These are phyloP conservation scores for Heterobasidion occidentale DNA, from an alignment of 1,284 basidiomycete species.

Conservation along the genomic window DNA sequence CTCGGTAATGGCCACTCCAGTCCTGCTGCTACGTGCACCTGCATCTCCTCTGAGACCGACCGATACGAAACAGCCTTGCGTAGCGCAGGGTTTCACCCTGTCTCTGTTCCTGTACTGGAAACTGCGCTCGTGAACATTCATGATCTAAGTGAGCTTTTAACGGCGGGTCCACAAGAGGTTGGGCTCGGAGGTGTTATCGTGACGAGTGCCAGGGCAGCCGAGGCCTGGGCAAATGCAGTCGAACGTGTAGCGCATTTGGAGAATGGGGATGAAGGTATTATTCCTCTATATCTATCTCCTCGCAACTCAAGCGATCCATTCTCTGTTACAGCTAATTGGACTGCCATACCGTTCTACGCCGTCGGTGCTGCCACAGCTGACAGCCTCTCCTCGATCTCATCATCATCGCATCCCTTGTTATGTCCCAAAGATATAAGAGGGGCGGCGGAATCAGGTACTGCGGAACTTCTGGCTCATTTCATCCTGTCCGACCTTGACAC, in stretches of 20 bases:
- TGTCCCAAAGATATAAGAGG: constrained; percentile 39
- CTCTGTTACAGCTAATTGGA: constrained; percentile 32
- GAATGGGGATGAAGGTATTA: neutral
- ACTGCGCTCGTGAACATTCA: constrained; percentile 45
- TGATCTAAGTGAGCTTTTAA: constrained; percentile 35
- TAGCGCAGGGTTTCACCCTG: constrained; percentile 34
- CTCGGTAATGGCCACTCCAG: neutral
- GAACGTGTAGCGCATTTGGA: constrained; percentile 12
- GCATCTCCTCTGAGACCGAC: constrained; percentile 25
- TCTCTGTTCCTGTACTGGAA: constrained; percentile 62
- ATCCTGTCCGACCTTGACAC: constrained; percentile 32
- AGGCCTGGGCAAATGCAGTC: constrained; percentile 51
- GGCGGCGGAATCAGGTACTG: constrained; percentile 45
- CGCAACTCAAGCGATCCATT: too few species aligned
- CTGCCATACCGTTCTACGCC: constrained; percentile 58
- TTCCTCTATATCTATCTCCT: too few species aligned
- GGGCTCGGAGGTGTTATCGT: constrained; percentile 50
- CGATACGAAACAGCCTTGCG: constrained; percentile 42
- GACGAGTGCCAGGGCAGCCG: constrained; percentile 65
- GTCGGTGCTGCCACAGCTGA: constrained; percentile 60
- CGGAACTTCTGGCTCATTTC: constrained; percentile 56
- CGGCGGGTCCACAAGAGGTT: constrained; percentile 22
- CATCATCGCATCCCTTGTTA: constrained; percentile 21
- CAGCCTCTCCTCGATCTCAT: constrained; percentile 31
- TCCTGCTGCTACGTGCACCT: constrained; percentile 12